Conservation (phyloP, 2,329 filamentous ascomycete genomes). For the Neoscytalidium dimidiatum region DNA sequence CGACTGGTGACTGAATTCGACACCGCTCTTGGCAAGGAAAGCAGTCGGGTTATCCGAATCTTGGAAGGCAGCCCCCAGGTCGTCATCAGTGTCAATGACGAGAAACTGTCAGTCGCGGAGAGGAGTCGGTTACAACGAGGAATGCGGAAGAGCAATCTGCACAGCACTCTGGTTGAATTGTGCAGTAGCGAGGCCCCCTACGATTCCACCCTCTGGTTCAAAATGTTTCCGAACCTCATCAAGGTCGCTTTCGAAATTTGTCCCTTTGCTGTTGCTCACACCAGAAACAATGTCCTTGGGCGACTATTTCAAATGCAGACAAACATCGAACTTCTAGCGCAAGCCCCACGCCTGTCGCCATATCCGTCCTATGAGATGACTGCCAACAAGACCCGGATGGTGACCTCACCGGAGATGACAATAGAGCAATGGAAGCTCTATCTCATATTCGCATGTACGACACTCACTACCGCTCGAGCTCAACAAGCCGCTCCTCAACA, state of each 20-base stretch:
- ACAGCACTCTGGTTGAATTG: constrained; percentile 86
- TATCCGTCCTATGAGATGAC: constrained; percentile 64
- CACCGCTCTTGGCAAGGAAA: constrained; percentile 77
- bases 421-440: constrained; percentile 99
- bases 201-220: constrained; percentile 94
- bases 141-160: constrained; percentile 78
- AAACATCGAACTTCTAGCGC: constrained; percentile 75
- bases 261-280: constrained; percentile 86
- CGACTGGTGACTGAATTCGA: constrained; percentile 94
- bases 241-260: constrained; percentile 88
- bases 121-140: constrained; percentile 89
- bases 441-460: constrained; percentile 95
- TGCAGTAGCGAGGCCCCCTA: constrained; percentile 95
- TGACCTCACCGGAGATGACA: constrained; percentile 78
- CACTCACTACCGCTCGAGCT: constrained; percentile 78
- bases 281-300: constrained; percentile 88
- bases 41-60: constrained; percentile 84
- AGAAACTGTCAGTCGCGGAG: constrained; percentile 88
- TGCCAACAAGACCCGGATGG: constrained; percentile 56
- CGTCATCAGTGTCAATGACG: constrained; percentile 90
- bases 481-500: constrained; percentile 59
- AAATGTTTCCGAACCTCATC: constrained; percentile 94
- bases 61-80: constrained; percentile 85
- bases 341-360: constrained; percentile 54
- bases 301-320: constrained; percentile 92